phyloP scores from a whole-genome alignment of 768 basidiomycete species.

The Lentinula detonsa region DNA sequence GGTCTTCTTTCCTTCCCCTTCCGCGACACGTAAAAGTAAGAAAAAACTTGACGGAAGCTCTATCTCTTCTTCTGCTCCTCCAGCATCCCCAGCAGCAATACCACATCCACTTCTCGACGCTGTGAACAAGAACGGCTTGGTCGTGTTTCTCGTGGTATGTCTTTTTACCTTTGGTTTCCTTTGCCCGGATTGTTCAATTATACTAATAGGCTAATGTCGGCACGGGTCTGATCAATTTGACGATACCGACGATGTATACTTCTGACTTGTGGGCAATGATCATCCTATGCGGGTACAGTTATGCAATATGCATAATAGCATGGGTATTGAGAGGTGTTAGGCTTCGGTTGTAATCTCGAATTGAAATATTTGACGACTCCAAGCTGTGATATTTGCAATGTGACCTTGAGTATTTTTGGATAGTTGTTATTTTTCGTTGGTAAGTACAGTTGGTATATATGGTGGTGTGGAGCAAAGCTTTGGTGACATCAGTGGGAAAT shows the following conservation, averaged over 20 bases:
- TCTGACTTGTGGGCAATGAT: constrained; percentile 49
- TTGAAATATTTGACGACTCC: too few species aligned
- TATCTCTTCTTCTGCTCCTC: constrained; percentile 8
- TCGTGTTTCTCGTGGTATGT: constrained; percentile 77
- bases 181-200: not conserved
- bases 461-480: too few species aligned
- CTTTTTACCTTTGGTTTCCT: not conserved
- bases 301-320: constrained; percentile 51
- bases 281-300: constrained; percentile 57
- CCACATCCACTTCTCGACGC: constrained; percentile 64
- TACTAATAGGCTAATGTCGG: constrained; percentile 69
- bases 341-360: constrained; percentile 3
- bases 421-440: not conserved
- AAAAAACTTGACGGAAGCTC: constrained; percentile 18
- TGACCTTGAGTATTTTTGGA: not conserved
- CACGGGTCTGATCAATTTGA: constrained; percentile 82
- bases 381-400: not conserved
- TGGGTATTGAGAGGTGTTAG: constrained; percentile 39
- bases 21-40: constrained; percentile 23
- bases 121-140: constrained; percentile 75
- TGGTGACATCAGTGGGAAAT: too few species aligned
- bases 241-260: constrained; percentile 77
- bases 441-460: too few species aligned
- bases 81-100: constrained; percentile 6
- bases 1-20: constrained; percentile 50